Base-by-base conservation (phyloP, 352 stramenopile genomes). In the Pythium biforme region DNA sequence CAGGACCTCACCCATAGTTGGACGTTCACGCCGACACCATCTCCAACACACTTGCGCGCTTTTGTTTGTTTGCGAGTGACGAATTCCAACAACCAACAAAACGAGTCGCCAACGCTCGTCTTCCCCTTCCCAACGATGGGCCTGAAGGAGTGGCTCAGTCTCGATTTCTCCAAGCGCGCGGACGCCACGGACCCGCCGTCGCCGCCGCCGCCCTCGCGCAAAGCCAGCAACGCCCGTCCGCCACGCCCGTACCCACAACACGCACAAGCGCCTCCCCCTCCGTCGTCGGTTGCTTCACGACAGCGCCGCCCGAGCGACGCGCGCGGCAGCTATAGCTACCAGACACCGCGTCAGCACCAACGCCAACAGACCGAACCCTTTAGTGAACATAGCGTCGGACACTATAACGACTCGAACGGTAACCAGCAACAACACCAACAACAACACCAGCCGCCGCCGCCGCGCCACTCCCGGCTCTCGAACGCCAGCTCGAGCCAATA, bases 61-160 rank as follows among this genome's bases (percentile, higher is more conserved):
- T 19, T 11, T n/a, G 19, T 23, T 47, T 5, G 19, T 26, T 43
- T 4, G 37, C 39, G 39, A 22, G 8, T 45, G 8, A 23, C 4
- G 19, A 20, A 43, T 25, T 11, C 29, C 29, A 43, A 55, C 49
- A 3, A 26, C 26, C 26, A n/a, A 29, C 47, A 5, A 34, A 39
- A 4, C 22, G n/a, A n/a, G 31, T 11, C 31, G 31, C 26, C 25
- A 54, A 25, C 5, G 17, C 5, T 39, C 27, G 15, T 3, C 7
- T 8, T 27, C 26, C 52, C n/a, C n/a, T n/a, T n/a, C n/a, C n/a
- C n/a, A n/a, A n/a, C 14, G 23, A 90, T 90, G 81, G 81, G 78
- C 5, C 66, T 90, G 22, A 90, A 85, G 69, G 76, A 86, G 55
- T 86, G 78, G 78, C 68, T 88, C 53, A 74, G 66, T 25, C 60